phyloP scores from a whole-genome alignment of 768 basidiomycete species.

The Kwoniella mangroviensis region DNA sequence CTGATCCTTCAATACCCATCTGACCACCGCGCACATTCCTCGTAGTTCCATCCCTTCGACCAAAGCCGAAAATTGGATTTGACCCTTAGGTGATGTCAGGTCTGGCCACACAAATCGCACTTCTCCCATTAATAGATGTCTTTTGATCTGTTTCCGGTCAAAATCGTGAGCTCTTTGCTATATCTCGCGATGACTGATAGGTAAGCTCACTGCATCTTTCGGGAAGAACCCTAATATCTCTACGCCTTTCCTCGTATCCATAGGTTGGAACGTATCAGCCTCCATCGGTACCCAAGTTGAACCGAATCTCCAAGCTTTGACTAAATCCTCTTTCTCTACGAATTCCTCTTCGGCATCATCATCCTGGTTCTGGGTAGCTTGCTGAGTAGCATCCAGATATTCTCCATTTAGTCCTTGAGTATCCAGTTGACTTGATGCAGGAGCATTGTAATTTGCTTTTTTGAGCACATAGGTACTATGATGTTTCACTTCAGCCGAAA shows the following conservation, averaged over 20 bases:
- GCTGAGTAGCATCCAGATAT: constrained; percentile 57
- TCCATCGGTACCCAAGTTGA: constrained; percentile 78
- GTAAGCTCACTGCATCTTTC: constrained; percentile 64
- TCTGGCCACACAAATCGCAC: constrained; percentile 84
- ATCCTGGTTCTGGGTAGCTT: constrained; percentile 34
- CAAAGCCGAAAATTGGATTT: constrained; percentile 84
- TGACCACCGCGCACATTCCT: constrained; percentile 73
- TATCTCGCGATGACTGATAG: not conserved
- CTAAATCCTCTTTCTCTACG: constrained; percentile 57
- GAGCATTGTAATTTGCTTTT: constrained; percentile 19
- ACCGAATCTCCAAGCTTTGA: constrained; percentile 57
- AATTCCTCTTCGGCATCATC: constrained; percentile 57
- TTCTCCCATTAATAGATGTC: constrained; percentile 81
- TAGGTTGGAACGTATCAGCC: constrained; percentile 76
- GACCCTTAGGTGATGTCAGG: constrained; percentile 67
- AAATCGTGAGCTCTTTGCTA: not conserved
- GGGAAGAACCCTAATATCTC: constrained; percentile 86
- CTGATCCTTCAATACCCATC: constrained; percentile 76
- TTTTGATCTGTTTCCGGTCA: constrained; percentile 73
- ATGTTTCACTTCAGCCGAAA: constrained; percentile 51
- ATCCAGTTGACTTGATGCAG: constrained; percentile 17
- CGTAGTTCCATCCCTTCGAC: constrained; percentile 78
- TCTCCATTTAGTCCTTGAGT: constrained; percentile 32
- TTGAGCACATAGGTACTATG: constrained; percentile 45
- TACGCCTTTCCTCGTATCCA: constrained; percentile 80